A percentile compares a stretch with the other conserved stretches of the same genome.
phyloP scores from a whole-genome alignment of 129 eudicot species.

The Saussurea involucrata region DNA sequence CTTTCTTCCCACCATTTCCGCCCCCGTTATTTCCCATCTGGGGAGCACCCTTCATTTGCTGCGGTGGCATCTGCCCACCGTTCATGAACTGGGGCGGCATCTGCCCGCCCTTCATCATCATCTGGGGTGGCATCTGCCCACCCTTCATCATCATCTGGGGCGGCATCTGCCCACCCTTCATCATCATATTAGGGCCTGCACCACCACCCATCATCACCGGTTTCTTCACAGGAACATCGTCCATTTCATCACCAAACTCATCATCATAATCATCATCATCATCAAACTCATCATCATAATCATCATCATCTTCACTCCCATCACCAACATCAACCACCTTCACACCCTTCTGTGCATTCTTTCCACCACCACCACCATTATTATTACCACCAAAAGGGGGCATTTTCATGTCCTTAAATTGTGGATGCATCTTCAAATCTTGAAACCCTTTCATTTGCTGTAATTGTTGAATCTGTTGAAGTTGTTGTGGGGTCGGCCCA shows the following conservation, averaged over 20 bases:
- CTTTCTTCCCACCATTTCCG: conserved; percentile 51
- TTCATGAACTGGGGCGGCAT: conserved; percentile 41
- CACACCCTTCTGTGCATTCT: conserved; percentile 37
- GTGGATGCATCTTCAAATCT: conserved; percentile 47
- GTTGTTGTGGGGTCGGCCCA: conserved; percentile 37
- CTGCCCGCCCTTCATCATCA: conserved; percentile 43
- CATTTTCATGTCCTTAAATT: conserved; percentile 54
- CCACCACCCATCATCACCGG: conserved; percentile 45
- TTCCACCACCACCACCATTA: conserved; percentile 23
- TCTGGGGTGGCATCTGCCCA: conserved; percentile 30
- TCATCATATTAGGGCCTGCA: conserved; percentile 41
- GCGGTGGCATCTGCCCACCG: conserved; percentile 37
- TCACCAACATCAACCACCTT: conserved; percentile 49
- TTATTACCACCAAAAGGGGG: conserved; percentile 23
- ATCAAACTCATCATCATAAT: conserved; percentile 39
- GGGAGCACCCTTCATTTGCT: conserved; percentile 42
- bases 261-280: conserved; percentile 40
- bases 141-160: conserved; percentile 38
- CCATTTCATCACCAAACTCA: conserved; percentile 30
- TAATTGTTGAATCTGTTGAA: conserved; percentile 43
- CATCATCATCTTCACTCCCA: conserved; percentile 32
- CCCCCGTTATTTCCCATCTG: conserved; percentile 18
- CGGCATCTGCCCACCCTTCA: conserved; percentile 37
- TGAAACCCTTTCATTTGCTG: conserved; percentile 61
- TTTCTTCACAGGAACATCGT: conserved; percentile 39